Percentiles rank a stretch among this genome's conserved stretches.
Evolutionary conservation across 148 eudicot genomes (phyloP).

Genomic region (Chenopodium quinoa): DNA sequence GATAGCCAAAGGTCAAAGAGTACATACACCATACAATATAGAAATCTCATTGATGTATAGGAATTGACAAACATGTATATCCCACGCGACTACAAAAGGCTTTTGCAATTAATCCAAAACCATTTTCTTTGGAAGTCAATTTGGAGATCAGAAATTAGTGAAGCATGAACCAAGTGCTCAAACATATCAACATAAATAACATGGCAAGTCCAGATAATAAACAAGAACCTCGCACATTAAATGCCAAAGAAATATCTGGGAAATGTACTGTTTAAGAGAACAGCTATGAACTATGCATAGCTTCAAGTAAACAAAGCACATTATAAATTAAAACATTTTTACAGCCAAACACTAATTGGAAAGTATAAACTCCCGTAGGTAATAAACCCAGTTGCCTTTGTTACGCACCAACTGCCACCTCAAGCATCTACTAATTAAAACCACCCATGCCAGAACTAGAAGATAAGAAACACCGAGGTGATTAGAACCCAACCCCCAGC

Average conservation of each 20-base stretch:
- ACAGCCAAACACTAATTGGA: background rate
- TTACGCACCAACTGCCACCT: no score
- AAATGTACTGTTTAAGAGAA: no score
- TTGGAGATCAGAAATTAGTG: background rate
- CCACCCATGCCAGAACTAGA: no score
- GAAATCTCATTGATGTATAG: background rate
- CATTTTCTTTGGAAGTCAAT: background rate
- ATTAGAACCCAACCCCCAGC: no score
- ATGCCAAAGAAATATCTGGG: no score
- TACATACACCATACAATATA: background rate
- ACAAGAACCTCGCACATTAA: no score
- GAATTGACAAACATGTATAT: background rate
- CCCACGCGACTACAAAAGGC: background rate
- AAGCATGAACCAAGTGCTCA: background rate
- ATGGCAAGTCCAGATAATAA: no score
- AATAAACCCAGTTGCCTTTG: no score
- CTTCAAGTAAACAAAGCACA: background rate
- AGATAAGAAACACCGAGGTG: background rate
- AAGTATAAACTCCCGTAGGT: no score
- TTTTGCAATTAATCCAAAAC: background rate
- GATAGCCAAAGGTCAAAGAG: background rate
- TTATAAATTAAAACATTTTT: background rate
- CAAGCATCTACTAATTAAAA: no score
- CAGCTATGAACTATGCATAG: no score
- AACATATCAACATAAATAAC: no score